Base-by-base conservation (phyloP, 306 rosid species). In the Luffa acutangula region DNA sequence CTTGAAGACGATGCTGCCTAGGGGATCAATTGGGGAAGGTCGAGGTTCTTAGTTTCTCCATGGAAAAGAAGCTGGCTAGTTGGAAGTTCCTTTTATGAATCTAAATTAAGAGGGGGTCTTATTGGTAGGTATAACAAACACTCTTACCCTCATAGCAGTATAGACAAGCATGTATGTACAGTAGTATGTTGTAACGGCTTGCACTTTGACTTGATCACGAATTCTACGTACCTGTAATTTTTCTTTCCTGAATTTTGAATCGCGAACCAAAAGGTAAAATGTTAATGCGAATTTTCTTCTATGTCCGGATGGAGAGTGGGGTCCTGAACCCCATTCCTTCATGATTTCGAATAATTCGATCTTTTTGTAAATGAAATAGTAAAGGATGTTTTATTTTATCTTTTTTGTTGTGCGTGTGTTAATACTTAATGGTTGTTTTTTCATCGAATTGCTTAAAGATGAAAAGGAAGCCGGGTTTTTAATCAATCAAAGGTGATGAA, bases 1-100 rank as follows among this genome's bases (percentile, higher is more conserved):
- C 81, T 74, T 78, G 98, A 93, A 66, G 98, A 93, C 54, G 93
- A 90, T 18, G 96, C 88, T 75, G 88, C 93, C 7, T 87, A 88
- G 83, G 37, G 48, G 48, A 17, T 6, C 21, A 10, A 7, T 65
- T 7, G 36, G 81, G 45, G 49, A 51, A 33, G 62, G 7, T 6
- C 49, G 62, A 73, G 6, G 77, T 0, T 73, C 41, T 34, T 5
- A 5, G 42, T 15, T 25, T 48, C 12, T 8, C 14, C 17, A 48
- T 21, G 76, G 15, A 18, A 31, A 25, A 8, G 77, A 72, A 72
- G 59, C 77, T 73, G 77, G 77, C 41, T 49, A 31, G 45, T 17
- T 74, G 0, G 60, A 51, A 51, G 62, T 49, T 31, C 39, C n/a
- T 7, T 73, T 74, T 14, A 51, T 17, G 60, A 15, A 74, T 15